Evolutionary conservation across 768 basidiomycete species (phyloP).

Genomic region (Phanerochaete sordida): DNA sequence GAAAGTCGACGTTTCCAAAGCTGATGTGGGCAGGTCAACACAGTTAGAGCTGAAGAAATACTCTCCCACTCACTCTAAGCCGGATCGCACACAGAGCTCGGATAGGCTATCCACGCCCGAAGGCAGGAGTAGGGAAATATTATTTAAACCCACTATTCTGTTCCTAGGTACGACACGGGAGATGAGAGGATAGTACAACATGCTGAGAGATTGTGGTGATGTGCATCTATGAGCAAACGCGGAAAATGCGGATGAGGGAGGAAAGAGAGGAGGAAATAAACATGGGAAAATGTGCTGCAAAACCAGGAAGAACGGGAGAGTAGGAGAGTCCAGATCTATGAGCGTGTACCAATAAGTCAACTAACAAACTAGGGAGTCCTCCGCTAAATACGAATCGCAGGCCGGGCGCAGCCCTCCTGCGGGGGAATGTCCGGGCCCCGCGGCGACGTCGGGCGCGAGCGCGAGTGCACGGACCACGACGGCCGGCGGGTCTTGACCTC

Average conservation of each 20-base stretch:
- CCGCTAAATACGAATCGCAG: conserved; percentile 7
- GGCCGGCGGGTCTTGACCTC: conserved; percentile 26
- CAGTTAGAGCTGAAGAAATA: no score
- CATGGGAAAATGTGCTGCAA: neutral
- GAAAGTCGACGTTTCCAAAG: no score
- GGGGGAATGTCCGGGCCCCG: conserved; percentile 2
- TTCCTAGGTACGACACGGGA: neutral
- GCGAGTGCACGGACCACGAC: conserved; percentile 10
- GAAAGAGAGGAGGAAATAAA: neutral
- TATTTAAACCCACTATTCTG: neutral
- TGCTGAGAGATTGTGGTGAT: neutral
- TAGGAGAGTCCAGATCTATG: conserved; percentile 8
- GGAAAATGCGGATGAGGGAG: neutral
- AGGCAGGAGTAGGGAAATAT: neutral
- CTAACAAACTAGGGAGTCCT: conserved; percentile 1
- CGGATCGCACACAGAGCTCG: no score
- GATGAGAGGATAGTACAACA: conserved; percentile 9
- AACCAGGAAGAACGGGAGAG: neutral
- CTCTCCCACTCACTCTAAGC: no score
- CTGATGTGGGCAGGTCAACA: no score
- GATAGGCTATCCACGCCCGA: neutral
- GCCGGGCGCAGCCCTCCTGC: conserved; percentile 9
- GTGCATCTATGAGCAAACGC: conserved; percentile 3
- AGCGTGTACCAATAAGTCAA: neutral
- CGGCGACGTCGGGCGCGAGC: conserved; percentile 6